Base-by-base conservation (phyloP, 768 basidiomycete genomes). In the Serendipita sp. region DNA sequence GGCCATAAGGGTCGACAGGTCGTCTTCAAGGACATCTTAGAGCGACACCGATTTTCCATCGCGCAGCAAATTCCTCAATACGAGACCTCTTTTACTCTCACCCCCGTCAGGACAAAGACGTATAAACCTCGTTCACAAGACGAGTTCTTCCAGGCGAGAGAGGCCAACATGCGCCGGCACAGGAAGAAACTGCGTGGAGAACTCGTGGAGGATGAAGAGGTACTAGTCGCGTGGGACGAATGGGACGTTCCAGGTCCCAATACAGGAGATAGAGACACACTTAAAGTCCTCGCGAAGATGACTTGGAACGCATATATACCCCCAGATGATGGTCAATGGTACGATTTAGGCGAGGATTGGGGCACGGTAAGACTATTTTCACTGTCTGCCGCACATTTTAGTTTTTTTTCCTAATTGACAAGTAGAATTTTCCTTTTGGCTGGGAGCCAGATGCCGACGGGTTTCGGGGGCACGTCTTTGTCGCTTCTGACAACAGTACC, bases 371-470 rank as follows among this genome's bases (percentile, higher is more conserved):
- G 80, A n/a, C n/a, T 69, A 37, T 24, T 53, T 64, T 13, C 15
- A 30, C n/a, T n/a, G n/a, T n/a, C n/a, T n/a, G n/a, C n/a, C n/a
- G n/a, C n/a, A n/a, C n/a, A n/a, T n/a, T n/a, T n/a, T 1, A 35
- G 51, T 65, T 18, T 45, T 28, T 41, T 48, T 44, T 18, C n/a
- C n/a, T n/a, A n/a, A n/a, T n/a, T n/a, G n/a, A n/a, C n/a, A n/a
- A n/a, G n/a, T 67, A 89, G 84, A 81, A 78, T 34, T 76, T 78
- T 34, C 88, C 93, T 0, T 86, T 92, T 69, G 95, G 95, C 11
- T 97, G 94, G 93, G 83, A 88, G 68, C 86, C 88, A 0, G 82
- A 86, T 30, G 84, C 84, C n/a, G 90, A 96, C 72, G 92, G 93
- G 0, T 82, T 97, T 66, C 81, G 95, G 51, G 95, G 95, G 0